A percentile compares a stretch with the other conserved stretches of the same genome.
These are phyloP conservation scores for Tephrocybe sp. DNA, from an alignment of 768 basidiomycete genomes.

Conservation along the genomic window DNA sequence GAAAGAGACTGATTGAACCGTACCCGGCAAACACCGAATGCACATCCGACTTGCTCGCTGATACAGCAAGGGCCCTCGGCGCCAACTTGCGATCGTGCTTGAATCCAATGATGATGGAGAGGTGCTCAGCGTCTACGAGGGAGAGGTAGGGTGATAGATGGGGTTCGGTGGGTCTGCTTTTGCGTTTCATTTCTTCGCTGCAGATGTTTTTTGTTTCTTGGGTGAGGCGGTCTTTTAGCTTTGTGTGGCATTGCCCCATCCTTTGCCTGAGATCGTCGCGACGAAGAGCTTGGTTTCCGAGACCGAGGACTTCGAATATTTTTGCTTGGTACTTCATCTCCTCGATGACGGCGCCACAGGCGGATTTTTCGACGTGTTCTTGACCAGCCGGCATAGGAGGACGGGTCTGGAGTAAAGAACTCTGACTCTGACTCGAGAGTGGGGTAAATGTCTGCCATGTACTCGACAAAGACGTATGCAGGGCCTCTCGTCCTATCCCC, in stretches of 20 bases:
- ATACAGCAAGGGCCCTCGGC: conserved; percentile 63
- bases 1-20: too few species aligned
- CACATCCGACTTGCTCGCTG: conserved; percentile 64
- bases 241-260: conserved; percentile 87
- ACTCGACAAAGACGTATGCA: too few species aligned
- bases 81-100: conserved; percentile 69
- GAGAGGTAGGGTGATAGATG: conserved; percentile 67
- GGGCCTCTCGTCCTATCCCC: too few species aligned
- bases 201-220: conserved; percentile 48
- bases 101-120: conserved; percentile 81
- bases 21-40: conserved; percentile 79
- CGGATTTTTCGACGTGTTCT: conserved; percentile 79
- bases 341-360: conserved; percentile 77
- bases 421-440: too few species aligned
- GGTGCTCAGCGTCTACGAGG: conserved; percentile 70
- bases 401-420: too few species aligned
- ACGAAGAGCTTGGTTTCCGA: conserved; percentile 44
- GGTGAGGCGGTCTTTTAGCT: conserved; percentile 49
- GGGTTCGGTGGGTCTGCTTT: neutral
- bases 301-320: conserved; percentile 53
- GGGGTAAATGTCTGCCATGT: too few species aligned
- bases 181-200: conserved; percentile 27
- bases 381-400: too few species aligned
- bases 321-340: conserved; percentile 65
- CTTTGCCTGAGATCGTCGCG: conserved; percentile 57